A percentile compares a stretch with the other conserved stretches of the same genome.
Evolutionary conservation across 2,329 filamentous ascomycete genomes (phyloP).

Genomic region (Niveomyces coronatus): DNA sequence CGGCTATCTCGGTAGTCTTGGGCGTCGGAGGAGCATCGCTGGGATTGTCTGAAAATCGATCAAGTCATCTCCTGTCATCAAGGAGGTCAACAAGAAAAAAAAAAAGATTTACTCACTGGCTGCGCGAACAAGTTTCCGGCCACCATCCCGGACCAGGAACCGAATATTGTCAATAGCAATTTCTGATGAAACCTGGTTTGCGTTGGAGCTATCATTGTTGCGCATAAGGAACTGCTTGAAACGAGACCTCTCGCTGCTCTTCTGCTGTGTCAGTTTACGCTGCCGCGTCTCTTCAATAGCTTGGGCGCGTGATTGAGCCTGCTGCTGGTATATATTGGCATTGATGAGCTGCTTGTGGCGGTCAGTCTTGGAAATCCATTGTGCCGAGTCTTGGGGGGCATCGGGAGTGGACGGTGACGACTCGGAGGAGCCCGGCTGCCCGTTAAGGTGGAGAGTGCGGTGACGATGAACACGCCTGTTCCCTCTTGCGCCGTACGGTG

Average conservation of each 20-base stretch:
- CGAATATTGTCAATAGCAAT: conserved; percentile 60
- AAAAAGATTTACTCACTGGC: conserved; percentile 45
- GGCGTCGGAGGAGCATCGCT: conserved; percentile 59
- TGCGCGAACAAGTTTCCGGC: conserved; percentile 70
- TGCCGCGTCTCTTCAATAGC: conserved; percentile 61
- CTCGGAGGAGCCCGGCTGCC: conserved; percentile 22
- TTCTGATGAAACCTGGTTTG: conserved; percentile 40
- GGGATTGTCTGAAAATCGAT: conserved; percentile 36
- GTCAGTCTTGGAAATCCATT: conserved; percentile 63
- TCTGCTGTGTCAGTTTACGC: conserved; percentile 42
- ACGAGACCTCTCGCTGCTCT: conserved; percentile 49
- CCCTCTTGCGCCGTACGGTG: conserved; percentile 25
- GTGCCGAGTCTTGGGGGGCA: conserved; percentile 21
- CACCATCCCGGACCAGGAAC: conserved; percentile 64
- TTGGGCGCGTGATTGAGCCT: conserved; percentile 55
- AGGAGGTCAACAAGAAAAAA: neutral
- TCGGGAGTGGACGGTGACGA: conserved; percentile 25
- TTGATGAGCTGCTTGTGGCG: conserved; percentile 79
- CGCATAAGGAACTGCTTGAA: conserved; percentile 30
- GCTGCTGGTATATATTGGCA: conserved; percentile 64
- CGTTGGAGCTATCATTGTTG: conserved; percentile 14
- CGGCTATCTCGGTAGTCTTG: conserved; percentile 60
- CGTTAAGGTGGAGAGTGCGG: conserved; percentile 55
- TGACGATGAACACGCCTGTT: conserved; percentile 32
- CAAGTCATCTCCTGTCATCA: neutral